A percentile compares a stretch with the other conserved stretches of the same genome.
These are phyloP conservation scores for Boletus sp. DNA, from an alignment of 768 basidiomycete genomes.

Conservation along the genomic window DNA sequence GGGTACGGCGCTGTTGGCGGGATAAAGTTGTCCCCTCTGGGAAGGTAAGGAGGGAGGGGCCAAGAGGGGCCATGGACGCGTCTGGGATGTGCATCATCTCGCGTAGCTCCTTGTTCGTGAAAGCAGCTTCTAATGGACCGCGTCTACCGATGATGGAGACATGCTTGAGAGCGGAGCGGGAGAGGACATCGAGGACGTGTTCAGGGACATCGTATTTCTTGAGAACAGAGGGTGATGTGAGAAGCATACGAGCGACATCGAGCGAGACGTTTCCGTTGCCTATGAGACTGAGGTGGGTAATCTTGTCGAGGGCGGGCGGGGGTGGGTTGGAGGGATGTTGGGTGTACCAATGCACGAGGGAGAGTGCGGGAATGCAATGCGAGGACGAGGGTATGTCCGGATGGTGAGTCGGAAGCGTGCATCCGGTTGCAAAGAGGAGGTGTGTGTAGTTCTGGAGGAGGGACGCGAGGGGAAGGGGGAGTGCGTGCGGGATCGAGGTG, in stretches of 20 bases:
- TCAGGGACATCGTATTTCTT: conserved; percentile 75
- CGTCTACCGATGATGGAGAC: conserved; percentile 84
- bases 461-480: conserved; percentile 57
- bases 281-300: conserved; percentile 76
- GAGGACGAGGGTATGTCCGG: conserved; percentile 46
- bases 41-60: conserved; percentile 41
- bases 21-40: conserved; percentile 40
- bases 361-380: conserved; percentile 70
- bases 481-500: conserved; percentile 50
- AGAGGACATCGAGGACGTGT: conserved; percentile 66
- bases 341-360: conserved; percentile 96
- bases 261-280: conserved; percentile 96
- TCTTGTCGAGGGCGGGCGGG: conserved; percentile 62
- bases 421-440: conserved; percentile 84
- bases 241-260: conserved; percentile 87
- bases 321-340: conserved; percentile 71
- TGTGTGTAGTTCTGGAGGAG: conserved; percentile 78
- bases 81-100: conserved; percentile 72
- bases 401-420: conserved; percentile 63
- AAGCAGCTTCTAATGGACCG: conserved; percentile 86
- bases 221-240: conserved; percentile 65
- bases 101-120: conserved; percentile 89
- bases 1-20: conserved; percentile 63
- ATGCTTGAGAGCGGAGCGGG: conserved; percentile 60
- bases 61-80: conserved; percentile 65